Evolutionary conservation across 495 filamentous ascomycete genomes (phyloP), one percentile per base, ranked within the genome.

Genomic region (Neurospora pannonica): DNA sequence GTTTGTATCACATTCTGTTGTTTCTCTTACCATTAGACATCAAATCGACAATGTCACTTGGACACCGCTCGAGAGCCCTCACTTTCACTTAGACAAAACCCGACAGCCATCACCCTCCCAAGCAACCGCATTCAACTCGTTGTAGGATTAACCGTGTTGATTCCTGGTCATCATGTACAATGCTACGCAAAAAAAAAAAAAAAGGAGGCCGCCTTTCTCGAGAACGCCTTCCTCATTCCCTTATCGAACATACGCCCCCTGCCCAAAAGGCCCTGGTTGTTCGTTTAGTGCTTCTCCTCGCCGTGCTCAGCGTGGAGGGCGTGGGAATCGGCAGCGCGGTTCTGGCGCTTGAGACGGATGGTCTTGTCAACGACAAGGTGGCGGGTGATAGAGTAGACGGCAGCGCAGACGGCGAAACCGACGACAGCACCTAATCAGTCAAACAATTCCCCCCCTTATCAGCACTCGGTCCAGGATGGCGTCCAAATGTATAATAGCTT

Each of bases 341-440:
- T 84, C 80, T 89, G 86, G 70, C 89, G 85, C 72, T 81, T 83
- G 71, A 98, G 90, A 81, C 96, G 92, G 79, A 99, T 91, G 76
- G 91, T 95, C 88, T 96, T 97, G 88, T 99, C 96, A 79, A 89
- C 88, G 73, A 89, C 83, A 77, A 99, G 86, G 86, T 98, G 97
- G 76, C 92, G 89, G 82, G 82, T 76, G 85, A 92, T 86, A 31
- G 94, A 94, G 88, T 94, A 97, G 80, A 85, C 77, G 74, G 92
- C 97, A 77, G 93, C 93, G 79, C 85, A 77, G 71, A 89, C 79
- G 74, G 86, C 87, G 54, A 88, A 85, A 84, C 85, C 90, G 76
- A 98, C 89, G 83, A 99, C 96, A 77, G 97, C 81, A 82, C 93
- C 95, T 98, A 73, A 74, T 39, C 43, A 31, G 38, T 28, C 75